phyloP scores from a whole-genome alignment of 2,329 filamentous ascomycete genomes.

The Taxawa tesnikishii region DNA sequence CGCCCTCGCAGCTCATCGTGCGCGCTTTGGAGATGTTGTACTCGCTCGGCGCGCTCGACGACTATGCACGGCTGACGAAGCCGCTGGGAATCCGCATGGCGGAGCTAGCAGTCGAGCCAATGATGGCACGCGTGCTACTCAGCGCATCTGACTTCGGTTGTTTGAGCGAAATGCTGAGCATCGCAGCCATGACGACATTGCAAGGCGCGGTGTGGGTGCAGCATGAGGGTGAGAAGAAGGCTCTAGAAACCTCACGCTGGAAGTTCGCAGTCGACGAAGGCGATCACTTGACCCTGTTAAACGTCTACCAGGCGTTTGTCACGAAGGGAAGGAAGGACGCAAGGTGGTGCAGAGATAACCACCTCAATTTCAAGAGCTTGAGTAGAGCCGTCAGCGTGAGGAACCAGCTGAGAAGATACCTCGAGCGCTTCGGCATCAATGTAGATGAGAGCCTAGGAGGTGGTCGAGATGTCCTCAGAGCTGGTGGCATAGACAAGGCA shows the following conservation, averaged over 20 bases:
- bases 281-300: constrained; percentile 83
- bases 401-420: constrained; percentile 71
- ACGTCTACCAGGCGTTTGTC: constrained; percentile 84
- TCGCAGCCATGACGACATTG: constrained; percentile 86
- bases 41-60: constrained; percentile 74
- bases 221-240: constrained; percentile 64
- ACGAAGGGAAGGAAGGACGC: constrained; percentile 71
- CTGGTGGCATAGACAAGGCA: constrained; percentile 37
- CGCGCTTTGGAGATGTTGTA: constrained; percentile 82
- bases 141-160: constrained; percentile 64
- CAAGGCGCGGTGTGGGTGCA: constrained; percentile 75
- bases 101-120: constrained; percentile 82
- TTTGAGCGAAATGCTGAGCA: constrained; percentile 74
- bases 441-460: constrained; percentile 50
- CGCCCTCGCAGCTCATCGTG: constrained; percentile 71
- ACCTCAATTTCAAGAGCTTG: constrained; percentile 78
- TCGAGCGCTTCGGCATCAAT: constrained; percentile 71
- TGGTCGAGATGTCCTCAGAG: constrained; percentile 19
- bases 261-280: constrained; percentile 89
- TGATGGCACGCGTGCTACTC: constrained; percentile 85
- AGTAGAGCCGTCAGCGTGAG: constrained; percentile 73
- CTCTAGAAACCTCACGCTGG: constrained; percentile 59
- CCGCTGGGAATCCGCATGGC: constrained; percentile 87
- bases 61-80: constrained; percentile 79
- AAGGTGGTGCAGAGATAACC: constrained; percentile 77